phyloP scores from a whole-genome alignment of 345 rosid genomes.

The Anacardium occidentale region DNA sequence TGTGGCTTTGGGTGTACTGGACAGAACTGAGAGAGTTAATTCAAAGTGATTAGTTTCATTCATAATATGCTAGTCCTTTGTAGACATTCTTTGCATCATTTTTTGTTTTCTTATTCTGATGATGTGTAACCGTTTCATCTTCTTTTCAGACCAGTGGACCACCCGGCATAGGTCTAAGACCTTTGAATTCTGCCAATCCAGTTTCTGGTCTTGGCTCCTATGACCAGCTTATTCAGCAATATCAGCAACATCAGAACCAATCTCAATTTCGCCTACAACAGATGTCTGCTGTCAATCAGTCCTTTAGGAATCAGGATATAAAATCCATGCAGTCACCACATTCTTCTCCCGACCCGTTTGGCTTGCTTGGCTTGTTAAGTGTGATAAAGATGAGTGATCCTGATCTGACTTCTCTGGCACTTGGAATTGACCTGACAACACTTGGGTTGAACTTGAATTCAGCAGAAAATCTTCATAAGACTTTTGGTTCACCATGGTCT shows the following conservation, averaged over 20 bases:
- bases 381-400: constrained; percentile 79
- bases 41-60: too few relatives aligned
- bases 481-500: constrained; percentile 99
- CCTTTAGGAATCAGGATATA: constrained; percentile 84
- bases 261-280: constrained; percentile 91
- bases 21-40: too few relatives aligned
- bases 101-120: not conserved
- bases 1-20: too few relatives aligned
- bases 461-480: constrained; percentile 84
- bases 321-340: constrained; percentile 61
- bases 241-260: constrained; percentile 82
- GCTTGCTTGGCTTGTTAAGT: constrained; percentile 77
- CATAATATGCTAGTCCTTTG: not conserved
- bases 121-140: not conserved
- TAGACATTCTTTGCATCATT: not conserved
- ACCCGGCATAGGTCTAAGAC: constrained; percentile 86
- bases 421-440: constrained; percentile 91
- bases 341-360: constrained; percentile 72
- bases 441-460: constrained; percentile 94
- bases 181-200: constrained; percentile 69
- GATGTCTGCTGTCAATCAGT: constrained; percentile 77
- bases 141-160: constrained; percentile 71
- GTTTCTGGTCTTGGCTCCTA: constrained; percentile 67
- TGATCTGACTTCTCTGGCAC: constrained; percentile 75
- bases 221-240: constrained; percentile 85